Percentiles rank a stretch among this genome's conserved stretches.
Conservation (phyloP, 495 filamentous ascomycete species). For the Thozetella sp. region DNA sequence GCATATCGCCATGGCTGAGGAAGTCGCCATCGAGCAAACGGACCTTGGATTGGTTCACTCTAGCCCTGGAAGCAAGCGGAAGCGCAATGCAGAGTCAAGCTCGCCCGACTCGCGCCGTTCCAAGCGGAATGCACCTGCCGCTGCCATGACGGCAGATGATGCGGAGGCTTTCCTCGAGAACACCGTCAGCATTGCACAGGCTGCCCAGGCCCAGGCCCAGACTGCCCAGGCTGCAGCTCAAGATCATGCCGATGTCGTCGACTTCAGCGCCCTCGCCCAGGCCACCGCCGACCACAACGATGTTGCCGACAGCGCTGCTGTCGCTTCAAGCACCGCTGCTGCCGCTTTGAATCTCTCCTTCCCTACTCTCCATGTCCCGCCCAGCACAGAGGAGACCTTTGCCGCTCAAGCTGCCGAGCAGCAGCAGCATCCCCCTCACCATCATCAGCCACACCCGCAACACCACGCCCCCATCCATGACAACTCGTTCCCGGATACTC, state of each 20-base stretch:
- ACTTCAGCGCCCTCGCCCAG: conserved; percentile 52
- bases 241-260: conserved; percentile 38
- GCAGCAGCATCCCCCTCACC: conserved; percentile 15
- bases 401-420: conserved; percentile 40
- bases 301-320: conserved; percentile 43
- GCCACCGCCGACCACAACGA: conserved; percentile 46
- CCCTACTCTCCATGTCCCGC: conserved; percentile 69
- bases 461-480: conserved; percentile 25
- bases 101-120: conserved; percentile 43
- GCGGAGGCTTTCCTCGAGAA: conserved; percentile 43
- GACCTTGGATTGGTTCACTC: conserved; percentile 25
- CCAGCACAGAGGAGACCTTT: conserved; percentile 71
- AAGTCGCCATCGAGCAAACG: conserved; percentile 40
- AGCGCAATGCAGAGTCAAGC: conserved; percentile 38
- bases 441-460: conserved; percentile 13
- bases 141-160: conserved; percentile 35
- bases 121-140: conserved; percentile 42
- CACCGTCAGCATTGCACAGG: conserved; percentile 48
- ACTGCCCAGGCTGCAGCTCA: conserved; percentile 7
- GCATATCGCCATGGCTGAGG: conserved; percentile 38
- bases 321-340: conserved; percentile 66
- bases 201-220: conserved; percentile 35
- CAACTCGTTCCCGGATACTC: conserved; percentile 24
- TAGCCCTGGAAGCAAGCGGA: conserved; percentile 45
- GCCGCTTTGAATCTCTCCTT: conserved; percentile 66